These are phyloP conservation scores for Gynochthodes officinalis DNA, from an alignment of 257 asterid species.

Conservation along the genomic window DNA sequence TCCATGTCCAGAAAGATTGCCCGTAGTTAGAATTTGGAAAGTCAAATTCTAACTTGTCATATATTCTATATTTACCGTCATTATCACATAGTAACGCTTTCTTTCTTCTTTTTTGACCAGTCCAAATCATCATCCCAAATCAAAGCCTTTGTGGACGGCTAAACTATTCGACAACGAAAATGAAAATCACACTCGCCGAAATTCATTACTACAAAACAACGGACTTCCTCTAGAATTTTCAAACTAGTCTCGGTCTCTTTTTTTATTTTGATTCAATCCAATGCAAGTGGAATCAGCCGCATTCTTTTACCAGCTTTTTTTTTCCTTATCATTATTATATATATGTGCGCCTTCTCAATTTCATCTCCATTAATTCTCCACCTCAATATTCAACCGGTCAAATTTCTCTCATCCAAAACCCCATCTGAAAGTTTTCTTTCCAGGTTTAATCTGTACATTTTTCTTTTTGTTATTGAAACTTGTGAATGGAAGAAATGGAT, in stretches of 20 bases:
- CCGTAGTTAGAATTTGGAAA: too few relatives aligned
- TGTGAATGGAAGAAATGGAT: constrained; percentile 34
- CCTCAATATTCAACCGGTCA: neutral
- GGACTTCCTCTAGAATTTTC: constrained; percentile 16
- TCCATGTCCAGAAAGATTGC: too few relatives aligned
- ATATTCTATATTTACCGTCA: too few relatives aligned
- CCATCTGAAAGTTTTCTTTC: neutral
- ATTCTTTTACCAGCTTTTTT: constrained; percentile 32
- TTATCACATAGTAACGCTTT: too few relatives aligned
- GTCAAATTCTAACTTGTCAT: too few relatives aligned
- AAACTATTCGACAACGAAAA: neutral
- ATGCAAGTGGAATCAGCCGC: constrained; percentile 27
- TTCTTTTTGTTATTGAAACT: neutral
- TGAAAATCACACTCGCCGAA: neutral
- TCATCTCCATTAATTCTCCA: neutral
- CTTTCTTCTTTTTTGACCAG: too few relatives aligned
- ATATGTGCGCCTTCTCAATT: too few relatives aligned
- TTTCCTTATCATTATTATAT: too few relatives aligned
- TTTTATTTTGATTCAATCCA: constrained; percentile 29
- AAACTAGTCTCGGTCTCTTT: constrained; percentile 5
- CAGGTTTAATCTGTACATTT: neutral
- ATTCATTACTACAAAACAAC: neutral
- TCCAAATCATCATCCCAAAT: neutral
- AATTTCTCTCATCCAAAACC: neutral
- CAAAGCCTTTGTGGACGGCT: neutral